A percentile compares a stretch with the other conserved stretches of the same genome.
These are phyloP conservation scores for Apiosordaria backusii DNA, from an alignment of 495 filamentous ascomycete species.

Conservation along the genomic window DNA sequence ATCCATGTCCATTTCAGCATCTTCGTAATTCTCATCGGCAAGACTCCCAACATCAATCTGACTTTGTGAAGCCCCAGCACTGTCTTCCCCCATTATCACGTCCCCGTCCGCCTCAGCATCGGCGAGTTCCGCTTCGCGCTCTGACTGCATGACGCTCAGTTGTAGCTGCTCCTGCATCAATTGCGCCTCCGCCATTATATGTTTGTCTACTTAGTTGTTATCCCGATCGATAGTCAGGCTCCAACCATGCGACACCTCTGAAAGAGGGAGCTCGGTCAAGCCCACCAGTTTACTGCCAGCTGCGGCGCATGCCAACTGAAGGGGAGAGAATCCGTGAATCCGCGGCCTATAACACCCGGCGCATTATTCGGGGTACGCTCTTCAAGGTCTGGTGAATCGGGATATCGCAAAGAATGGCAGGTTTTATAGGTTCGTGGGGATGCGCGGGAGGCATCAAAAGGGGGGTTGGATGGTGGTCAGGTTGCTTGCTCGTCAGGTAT, in stretches of 20 bases:
- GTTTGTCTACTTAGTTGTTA: conserved; percentile 18
- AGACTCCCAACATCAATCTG: conserved; percentile 47
- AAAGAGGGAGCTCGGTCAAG: not conserved
- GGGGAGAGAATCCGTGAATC: not conserved
- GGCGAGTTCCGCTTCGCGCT: conserved; percentile 39
- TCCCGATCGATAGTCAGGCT: conserved; percentile 1
- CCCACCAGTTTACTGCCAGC: not conserved
- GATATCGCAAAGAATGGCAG: not conserved
- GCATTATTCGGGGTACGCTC: not conserved
- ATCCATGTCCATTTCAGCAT: conserved; percentile 48
- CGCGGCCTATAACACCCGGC: not conserved
- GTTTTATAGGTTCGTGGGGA: not conserved
- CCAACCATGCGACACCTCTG: too few species aligned
- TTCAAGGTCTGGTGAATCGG: not conserved
- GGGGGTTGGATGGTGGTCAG: not conserved
- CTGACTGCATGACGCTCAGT: conserved; percentile 45
- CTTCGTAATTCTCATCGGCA: conserved; percentile 48
- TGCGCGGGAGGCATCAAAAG: not conserved
- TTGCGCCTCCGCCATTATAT: conserved; percentile 44
- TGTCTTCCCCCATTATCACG: conserved; percentile 35
- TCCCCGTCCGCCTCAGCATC: conserved; percentile 26
- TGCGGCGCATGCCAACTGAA: not conserved
- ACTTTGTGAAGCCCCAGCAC: conserved; percentile 35
- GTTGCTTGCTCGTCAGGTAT: not conserved
- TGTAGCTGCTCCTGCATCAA: conserved; percentile 51